Conservation (phyloP, 805 yeast genomes). For the Candida orba region DNA sequence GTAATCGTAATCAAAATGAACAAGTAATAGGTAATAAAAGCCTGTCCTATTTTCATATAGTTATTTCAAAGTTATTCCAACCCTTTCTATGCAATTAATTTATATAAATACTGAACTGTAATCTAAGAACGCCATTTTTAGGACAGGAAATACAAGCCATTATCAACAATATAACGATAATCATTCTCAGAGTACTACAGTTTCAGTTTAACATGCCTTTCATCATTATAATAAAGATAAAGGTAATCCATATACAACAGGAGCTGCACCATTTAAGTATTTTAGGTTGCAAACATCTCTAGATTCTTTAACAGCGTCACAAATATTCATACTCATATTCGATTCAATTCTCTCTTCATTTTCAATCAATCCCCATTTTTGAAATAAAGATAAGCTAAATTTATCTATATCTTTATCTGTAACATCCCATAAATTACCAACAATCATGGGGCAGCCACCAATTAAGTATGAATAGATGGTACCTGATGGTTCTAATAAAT, state of each 20-base stretch:
- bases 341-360: conserved; percentile 19
- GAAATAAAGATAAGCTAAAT: conserved; percentile 56
- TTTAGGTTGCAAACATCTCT: conserved; percentile 62
- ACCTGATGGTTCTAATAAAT: conserved; percentile 66
- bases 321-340: conserved; percentile 30
- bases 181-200: too few relatives aligned
- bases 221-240: conserved; percentile 19
- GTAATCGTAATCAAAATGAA: too few relatives aligned
- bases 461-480: conserved; percentile 67
- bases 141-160: too few relatives aligned
- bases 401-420: conserved; percentile 92
- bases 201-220: too few relatives aligned
- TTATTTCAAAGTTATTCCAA: too few relatives aligned
- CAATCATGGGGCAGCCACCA: conserved; percentile 76
- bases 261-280: conserved; percentile 88
- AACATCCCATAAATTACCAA: conserved; percentile 93
- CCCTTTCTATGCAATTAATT: too few relatives aligned
- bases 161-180: too few relatives aligned
- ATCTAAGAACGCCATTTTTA: too few relatives aligned
- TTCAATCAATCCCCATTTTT: conserved; percentile 54
- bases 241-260: conserved; percentile 87
- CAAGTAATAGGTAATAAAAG: too few relatives aligned
- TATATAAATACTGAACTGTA: too few relatives aligned
- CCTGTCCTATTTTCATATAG: too few relatives aligned
- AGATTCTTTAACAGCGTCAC: conserved; percentile 53